These are phyloP conservation scores for Acarospora socialis DNA, from an alignment of 2,329 filamentous ascomycete species.

Conservation along the genomic window DNA sequence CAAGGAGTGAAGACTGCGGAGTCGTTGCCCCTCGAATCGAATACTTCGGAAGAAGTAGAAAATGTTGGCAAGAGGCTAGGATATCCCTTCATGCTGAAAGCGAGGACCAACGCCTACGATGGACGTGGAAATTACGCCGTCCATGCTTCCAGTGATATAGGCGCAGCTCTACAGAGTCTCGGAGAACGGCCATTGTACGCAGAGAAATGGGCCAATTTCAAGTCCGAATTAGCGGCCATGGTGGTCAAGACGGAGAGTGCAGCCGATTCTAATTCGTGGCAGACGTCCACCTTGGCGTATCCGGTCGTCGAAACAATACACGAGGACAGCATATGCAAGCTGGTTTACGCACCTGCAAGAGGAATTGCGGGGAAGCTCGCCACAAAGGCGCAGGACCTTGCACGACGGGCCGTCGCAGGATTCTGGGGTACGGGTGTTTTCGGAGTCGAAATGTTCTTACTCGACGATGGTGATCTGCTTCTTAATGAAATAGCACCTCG, in stretches of 20 bases:
- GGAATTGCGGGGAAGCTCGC: conserved; percentile 47
- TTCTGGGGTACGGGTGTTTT: conserved; percentile 87
- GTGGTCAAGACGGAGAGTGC: conserved; percentile 75
- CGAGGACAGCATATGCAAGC: conserved; percentile 88
- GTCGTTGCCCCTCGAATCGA: conserved; percentile 50
- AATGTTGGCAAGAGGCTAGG: conserved; percentile 52
- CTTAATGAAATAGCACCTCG: conserved; percentile 80
- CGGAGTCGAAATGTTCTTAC: conserved; percentile 89
- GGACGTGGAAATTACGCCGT: conserved; percentile 65
- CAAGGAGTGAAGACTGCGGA: conserved; percentile 58
- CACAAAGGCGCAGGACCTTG: conserved; percentile 57
- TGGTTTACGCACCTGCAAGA: conserved; percentile 74
- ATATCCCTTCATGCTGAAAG: conserved; percentile 86
- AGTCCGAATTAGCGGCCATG: conserved; percentile 78
- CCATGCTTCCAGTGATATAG: conserved; percentile 43
- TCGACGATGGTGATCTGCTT: conserved; percentile 55
- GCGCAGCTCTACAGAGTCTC: conserved; percentile 54
- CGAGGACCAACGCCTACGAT: conserved; percentile 80
- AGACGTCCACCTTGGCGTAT: conserved; percentile 46
- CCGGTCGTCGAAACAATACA: conserved; percentile 90
- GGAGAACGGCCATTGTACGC: conserved; percentile 64
- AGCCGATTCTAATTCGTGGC: conserved; percentile 34
- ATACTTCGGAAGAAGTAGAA: conserved; percentile 46
- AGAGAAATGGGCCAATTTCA: conserved; percentile 78
- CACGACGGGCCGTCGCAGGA: conserved; percentile 60